These are phyloP conservation scores for peach (Prunus persica) DNA, from an alignment of 306 rosid genomes.

Conservation along the genomic window DNA sequence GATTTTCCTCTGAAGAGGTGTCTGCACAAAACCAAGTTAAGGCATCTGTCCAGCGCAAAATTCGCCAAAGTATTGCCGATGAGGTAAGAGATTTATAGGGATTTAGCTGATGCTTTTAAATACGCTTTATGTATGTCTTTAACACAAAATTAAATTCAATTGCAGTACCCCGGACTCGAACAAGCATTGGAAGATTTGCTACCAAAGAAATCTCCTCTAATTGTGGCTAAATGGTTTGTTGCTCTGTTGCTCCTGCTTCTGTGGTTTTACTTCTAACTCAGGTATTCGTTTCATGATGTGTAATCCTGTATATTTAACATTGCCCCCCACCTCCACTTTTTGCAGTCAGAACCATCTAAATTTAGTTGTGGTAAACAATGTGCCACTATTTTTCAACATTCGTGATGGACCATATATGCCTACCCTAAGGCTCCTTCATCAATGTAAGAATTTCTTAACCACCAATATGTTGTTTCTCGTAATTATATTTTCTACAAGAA, in stretches of 20 bases:
- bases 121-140: not conserved
- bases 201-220: conserved; percentile 91
- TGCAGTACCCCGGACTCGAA: conserved; percentile 96
- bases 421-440: conserved; percentile 92
- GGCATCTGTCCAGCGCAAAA: conserved; percentile 92
- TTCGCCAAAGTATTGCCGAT: conserved; percentile 93
- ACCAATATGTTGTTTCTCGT: not conserved
- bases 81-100: conserved; percentile 51
- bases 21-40: conserved; percentile 99
- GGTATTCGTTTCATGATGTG: not conserved
- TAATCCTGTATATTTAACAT: not conserved
- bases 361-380: conserved; percentile 86
- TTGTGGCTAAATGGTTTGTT: conserved; percentile 87
- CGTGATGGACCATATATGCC: conserved; percentile 99
- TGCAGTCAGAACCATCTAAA: conserved; percentile 96
- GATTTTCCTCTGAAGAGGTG: conserved; percentile 87
- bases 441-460: conserved; percentile 53
- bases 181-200: conserved; percentile 91
- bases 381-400: conserved; percentile 88
- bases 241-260: conserved; percentile 14
- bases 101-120: not conserved
- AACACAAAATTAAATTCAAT: not conserved
- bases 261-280: not conserved
- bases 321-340: conserved; percentile 12
- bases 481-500: not conserved